phyloP scores from a whole-genome alignment of 768 basidiomycete genomes.

The Scleroderma citrinum region DNA sequence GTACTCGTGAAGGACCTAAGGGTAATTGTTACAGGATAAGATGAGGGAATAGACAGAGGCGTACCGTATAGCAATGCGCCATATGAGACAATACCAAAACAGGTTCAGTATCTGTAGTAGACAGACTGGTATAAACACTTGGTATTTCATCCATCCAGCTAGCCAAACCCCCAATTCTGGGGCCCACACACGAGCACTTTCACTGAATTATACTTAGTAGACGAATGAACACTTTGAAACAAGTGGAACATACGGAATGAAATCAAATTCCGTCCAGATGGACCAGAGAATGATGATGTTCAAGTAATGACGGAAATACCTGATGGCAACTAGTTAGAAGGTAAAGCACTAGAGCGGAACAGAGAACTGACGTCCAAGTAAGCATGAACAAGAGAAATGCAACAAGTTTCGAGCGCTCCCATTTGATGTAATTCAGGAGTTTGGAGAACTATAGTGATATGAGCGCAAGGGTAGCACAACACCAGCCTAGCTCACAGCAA shows the following conservation, averaged over 20 bases:
- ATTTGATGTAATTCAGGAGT: conserved; percentile 79
- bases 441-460: conserved; percentile 60
- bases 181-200: conserved; percentile 49
- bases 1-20: conserved; percentile 48
- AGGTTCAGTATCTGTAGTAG: conserved; percentile 80
- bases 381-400: conserved; percentile 60
- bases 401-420: conserved; percentile 54
- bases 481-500: conserved; percentile 54
- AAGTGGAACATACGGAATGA: conserved; percentile 57
- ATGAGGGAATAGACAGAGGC: conserved; percentile 19
- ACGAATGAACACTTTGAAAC: conserved; percentile 1
- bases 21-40: conserved; percentile 4
- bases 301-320: conserved; percentile 91
- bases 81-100: conserved; percentile 90
- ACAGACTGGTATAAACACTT: conserved; percentile 69
- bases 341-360: not conserved
- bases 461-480: not conserved
- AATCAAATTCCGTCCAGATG: conserved; percentile 71
- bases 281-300: conserved; percentile 86
- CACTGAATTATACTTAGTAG: conserved; percentile 31
- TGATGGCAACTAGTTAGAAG: conserved; percentile 23
- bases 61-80: conserved; percentile 69
- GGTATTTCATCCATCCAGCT: conserved; percentile 72
- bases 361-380: conserved; percentile 70
- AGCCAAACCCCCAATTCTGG: conserved; percentile 65